Evolutionary conservation across 2,329 filamentous ascomycete genomes (phyloP).

Genomic region (Alternaria arbusti): DNA sequence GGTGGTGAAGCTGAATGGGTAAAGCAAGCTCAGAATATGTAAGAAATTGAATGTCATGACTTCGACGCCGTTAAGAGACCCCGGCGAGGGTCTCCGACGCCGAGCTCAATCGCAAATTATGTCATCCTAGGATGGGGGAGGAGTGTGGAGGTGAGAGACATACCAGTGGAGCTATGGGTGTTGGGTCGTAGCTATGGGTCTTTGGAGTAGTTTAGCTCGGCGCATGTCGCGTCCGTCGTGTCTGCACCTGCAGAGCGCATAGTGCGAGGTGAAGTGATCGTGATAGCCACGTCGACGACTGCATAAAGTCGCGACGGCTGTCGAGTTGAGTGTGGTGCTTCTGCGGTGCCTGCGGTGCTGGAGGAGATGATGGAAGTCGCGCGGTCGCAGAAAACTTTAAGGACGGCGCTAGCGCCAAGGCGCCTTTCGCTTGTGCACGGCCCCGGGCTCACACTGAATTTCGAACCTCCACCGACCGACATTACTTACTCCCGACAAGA

Average conservation of each 20-base stretch:
- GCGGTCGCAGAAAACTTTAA: slow-evolving; percentile 22
- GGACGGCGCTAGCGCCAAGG: slow-evolving; percentile 15
- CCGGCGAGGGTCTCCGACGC: slow-evolving; percentile 89
- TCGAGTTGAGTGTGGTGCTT: slow-evolving; percentile 1
- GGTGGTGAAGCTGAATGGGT: background rate
- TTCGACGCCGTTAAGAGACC: slow-evolving; percentile 78
- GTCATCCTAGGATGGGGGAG: slow-evolving; percentile 70
- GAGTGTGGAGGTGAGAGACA: slow-evolving; percentile 15
- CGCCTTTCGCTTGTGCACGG: slow-evolving; percentile 16
- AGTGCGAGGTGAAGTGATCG: background rate
- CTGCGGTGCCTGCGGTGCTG: background rate
- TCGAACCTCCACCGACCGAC: slow-evolving; percentile 22
- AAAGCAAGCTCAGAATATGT: slow-evolving; percentile 86
- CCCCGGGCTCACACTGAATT: slow-evolving; percentile 14
- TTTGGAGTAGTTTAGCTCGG: background rate
- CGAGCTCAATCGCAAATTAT: slow-evolving; percentile 99
- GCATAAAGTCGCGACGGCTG: background rate
- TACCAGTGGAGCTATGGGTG: slow-evolving; percentile 24
- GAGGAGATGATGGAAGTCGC: slow-evolving; percentile 10
- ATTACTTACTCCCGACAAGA: slow-evolving; percentile 35
- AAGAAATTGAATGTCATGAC: slow-evolving; percentile 93
- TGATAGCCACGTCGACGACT: background rate
- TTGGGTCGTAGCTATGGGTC: slow-evolving; percentile 3
- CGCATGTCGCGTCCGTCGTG: background rate
- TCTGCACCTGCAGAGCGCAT: background rate